These are phyloP conservation scores for Plectosphaerella sp. DNA, from an alignment of 2,329 filamentous ascomycete species.

Conservation along the genomic window DNA sequence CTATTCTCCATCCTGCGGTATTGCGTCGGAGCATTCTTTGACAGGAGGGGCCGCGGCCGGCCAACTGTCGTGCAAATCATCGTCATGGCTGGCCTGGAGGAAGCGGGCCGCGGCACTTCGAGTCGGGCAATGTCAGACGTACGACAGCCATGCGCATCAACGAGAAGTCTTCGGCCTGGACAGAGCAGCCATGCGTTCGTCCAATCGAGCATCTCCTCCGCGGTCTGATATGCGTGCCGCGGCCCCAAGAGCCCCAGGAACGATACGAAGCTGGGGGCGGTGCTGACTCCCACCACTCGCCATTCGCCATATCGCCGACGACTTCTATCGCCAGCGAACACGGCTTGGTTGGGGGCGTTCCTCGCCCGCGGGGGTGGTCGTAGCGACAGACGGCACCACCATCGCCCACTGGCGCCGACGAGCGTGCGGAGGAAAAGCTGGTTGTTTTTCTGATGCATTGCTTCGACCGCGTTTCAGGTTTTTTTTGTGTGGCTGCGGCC, in stretches of 20 bases:
- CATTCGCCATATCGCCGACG: too few species aligned
- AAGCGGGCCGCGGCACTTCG: too few species aligned
- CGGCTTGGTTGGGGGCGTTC: background rate
- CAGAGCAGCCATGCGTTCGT: background rate
- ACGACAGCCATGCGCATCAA: too few species aligned
- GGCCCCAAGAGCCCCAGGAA: too few species aligned
- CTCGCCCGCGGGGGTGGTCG: background rate
- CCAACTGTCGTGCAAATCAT: background rate
- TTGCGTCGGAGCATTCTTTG: background rate
- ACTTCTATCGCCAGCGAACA: background rate
- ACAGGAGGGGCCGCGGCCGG: background rate
- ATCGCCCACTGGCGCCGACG: too few species aligned
- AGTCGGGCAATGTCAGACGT: too few species aligned
- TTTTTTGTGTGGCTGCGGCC: conserved; percentile 22
- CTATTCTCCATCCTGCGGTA: background rate
- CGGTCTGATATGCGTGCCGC: background rate
- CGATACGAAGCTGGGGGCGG: too few species aligned
- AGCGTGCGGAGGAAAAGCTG: conserved; percentile 10
- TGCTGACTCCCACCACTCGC: too few species aligned
- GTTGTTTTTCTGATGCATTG: conserved; percentile 42
- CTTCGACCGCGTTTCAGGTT: conserved; percentile 47
- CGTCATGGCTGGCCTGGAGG: too few species aligned
- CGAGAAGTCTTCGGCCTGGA: too few species aligned
- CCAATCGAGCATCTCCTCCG: background rate
- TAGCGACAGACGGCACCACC: background rate